phyloP scores from a whole-genome alignment of 352 stramenopile species.

The Pythium brachiatum region DNA sequence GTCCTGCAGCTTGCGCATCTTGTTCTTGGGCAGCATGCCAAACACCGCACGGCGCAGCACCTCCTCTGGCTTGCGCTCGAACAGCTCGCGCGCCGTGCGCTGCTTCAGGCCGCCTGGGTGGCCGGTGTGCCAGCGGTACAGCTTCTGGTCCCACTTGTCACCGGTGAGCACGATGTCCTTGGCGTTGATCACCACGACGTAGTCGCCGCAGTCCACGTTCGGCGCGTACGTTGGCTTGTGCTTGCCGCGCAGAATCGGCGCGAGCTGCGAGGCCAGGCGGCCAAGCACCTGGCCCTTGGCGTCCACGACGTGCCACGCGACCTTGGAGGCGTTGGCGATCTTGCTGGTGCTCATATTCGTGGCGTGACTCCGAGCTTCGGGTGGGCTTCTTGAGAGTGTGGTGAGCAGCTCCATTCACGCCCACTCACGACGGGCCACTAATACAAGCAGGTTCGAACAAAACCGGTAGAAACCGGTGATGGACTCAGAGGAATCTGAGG shows the following conservation, averaged over 20 bases:
- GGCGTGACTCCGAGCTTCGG: constrained; percentile 5
- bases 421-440: constrained; percentile 9
- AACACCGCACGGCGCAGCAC: constrained; percentile 95
- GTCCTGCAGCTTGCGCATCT: constrained; percentile 93
- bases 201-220: constrained; percentile 98
- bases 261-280: constrained; percentile 94
- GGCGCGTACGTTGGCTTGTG: constrained; percentile 98
- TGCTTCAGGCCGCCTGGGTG: constrained; percentile 97
- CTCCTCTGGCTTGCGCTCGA: constrained; percentile 93
- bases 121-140: constrained; percentile 98
- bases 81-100: constrained; percentile 92
- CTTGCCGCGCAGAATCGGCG: constrained; percentile 96
- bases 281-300: constrained; percentile 95
- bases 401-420: constrained; percentile 10
- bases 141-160: constrained; percentile 97
- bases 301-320: constrained; percentile 96
- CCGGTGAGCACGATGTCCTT: constrained; percentile 94
- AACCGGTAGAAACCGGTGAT: not conserved
- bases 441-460: not conserved
- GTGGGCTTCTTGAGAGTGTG: constrained; percentile 3
- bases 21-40: constrained; percentile 98
- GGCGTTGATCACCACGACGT: constrained; percentile 97
- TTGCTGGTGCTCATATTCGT: constrained; percentile 65
- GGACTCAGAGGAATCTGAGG: not conserved
- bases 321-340: constrained; percentile 75